phyloP scores from a whole-genome alignment of 2,329 filamentous ascomycete genomes.

The Cercospora brassicicola region DNA sequence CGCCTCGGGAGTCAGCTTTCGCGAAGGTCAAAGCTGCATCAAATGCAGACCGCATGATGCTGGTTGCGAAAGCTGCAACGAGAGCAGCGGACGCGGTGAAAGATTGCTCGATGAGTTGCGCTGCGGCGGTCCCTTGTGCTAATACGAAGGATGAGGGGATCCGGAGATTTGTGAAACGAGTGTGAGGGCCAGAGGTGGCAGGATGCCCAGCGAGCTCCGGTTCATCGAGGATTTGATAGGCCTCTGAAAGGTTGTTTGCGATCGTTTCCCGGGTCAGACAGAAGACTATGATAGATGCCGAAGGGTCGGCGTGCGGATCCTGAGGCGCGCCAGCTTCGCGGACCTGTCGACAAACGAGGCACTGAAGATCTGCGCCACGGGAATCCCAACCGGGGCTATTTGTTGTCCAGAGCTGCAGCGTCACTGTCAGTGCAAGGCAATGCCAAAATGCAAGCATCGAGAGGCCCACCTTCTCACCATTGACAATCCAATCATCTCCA shows the following conservation, averaged over 20 bases:
- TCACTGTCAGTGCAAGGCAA: neutral
- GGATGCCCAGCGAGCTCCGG: slow-evolving; percentile 50
- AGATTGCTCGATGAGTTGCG: slow-evolving; percentile 45
- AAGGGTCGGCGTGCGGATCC: slow-evolving; percentile 32
- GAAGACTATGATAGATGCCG: slow-evolving; percentile 50
- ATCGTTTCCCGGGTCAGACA: slow-evolving; percentile 53
- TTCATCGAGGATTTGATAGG: slow-evolving; percentile 52
- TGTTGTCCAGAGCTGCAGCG: slow-evolving; percentile 54
- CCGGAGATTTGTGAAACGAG: slow-evolving; percentile 82
- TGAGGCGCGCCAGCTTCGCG: slow-evolving; percentile 7
- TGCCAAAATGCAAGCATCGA: neutral
- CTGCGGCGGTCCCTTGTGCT: slow-evolving; percentile 47
- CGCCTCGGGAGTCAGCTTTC: slow-evolving; percentile 49
- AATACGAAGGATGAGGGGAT: slow-evolving; percentile 75
- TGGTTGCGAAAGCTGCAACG: slow-evolving; percentile 57
- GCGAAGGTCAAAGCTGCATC: slow-evolving; percentile 55
- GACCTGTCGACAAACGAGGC: slow-evolving; percentile 52
- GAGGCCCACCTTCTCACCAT: slow-evolving; percentile 53
- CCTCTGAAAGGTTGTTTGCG: slow-evolving; percentile 44
- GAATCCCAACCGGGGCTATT: slow-evolving; percentile 57
- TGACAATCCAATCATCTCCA: slow-evolving; percentile 55
- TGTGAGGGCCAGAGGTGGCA: slow-evolving; percentile 61
- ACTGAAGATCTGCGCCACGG: slow-evolving; percentile 54
- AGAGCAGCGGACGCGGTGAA: slow-evolving; percentile 52
- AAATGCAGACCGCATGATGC: slow-evolving; percentile 56